Conservation (phyloP, 345 rosid genomes). For the Hevea brasiliensis region DNA sequence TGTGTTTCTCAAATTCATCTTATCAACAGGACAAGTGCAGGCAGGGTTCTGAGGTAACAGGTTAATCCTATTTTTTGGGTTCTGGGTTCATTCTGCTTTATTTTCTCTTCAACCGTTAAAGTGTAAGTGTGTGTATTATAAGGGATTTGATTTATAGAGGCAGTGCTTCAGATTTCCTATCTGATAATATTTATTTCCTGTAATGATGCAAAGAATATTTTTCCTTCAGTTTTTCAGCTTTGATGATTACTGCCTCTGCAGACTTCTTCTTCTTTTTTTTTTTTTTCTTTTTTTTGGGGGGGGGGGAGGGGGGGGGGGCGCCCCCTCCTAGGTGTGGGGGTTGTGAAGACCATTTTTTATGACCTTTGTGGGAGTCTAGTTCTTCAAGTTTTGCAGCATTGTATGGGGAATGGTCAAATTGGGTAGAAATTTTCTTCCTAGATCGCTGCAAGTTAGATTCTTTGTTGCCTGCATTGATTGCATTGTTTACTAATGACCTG, state of each 20-base stretch:
- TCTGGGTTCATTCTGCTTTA: conserved; percentile 13
- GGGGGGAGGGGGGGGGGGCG: no score
- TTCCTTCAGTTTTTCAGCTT: background rate
- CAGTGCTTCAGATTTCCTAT: conserved; percentile 25
- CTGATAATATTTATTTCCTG: conserved; percentile 27
- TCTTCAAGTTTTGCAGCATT: background rate
- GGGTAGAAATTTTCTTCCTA: background rate
- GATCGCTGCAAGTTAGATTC: no score
- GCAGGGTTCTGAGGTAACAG: conserved; percentile 17
- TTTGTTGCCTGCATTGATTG: no score
- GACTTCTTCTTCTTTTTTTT: background rate
- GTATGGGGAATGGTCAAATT: background rate
- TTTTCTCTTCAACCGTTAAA: conserved; percentile 20
- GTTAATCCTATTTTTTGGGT: conserved; percentile 16
- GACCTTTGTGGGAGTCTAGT: background rate
- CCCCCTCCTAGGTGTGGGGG: no score
- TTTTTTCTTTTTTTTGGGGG: no score
- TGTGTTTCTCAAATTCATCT: conserved; percentile 3
- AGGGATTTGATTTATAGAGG: conserved; percentile 35
- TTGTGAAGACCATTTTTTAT: no score
- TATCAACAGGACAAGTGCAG: conserved; percentile 9
- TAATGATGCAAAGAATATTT: conserved; percentile 29
- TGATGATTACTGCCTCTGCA: background rate
- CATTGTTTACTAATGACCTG: background rate
- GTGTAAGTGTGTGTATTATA: conserved; percentile 42